Conservation (phyloP, 2,329 filamentous ascomycete genomes). For the Trichoderma sp. region DNA sequence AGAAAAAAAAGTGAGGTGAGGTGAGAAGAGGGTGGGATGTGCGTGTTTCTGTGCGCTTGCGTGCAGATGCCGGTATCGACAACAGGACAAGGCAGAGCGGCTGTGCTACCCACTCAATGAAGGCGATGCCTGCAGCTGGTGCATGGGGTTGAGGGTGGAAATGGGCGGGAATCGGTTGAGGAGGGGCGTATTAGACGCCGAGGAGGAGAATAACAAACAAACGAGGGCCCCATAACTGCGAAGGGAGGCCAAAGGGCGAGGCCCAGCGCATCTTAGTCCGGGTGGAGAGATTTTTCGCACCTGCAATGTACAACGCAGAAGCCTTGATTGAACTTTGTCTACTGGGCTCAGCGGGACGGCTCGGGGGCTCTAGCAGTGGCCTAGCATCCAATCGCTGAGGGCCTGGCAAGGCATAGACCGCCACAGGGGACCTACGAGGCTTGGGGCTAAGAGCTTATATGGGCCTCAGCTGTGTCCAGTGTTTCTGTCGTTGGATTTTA, state of each 20-base stretch:
- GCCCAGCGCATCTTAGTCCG: background rate
- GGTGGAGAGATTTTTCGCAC: background rate
- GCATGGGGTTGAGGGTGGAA: background rate
- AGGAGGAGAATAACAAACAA: background rate
- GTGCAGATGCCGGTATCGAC: background rate
- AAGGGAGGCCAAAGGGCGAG: background rate
- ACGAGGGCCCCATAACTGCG: background rate
- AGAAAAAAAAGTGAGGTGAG: background rate
- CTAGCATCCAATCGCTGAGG: slow-evolving; percentile 1
- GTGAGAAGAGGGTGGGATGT: slow-evolving; percentile 12
- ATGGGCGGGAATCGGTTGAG: background rate
- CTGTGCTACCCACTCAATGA: slow-evolving; percentile 15
- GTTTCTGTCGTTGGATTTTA: background rate
- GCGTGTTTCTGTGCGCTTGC: slow-evolving; percentile 8
- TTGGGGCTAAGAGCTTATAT: background rate
- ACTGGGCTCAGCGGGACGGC: slow-evolving; percentile 8
- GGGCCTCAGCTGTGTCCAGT: background rate
- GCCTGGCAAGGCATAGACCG: background rate
- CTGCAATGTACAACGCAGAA: slow-evolving; percentile 10
- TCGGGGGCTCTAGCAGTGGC: background rate
- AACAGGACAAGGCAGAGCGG: slow-evolving; percentile 13
- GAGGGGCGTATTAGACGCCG: slow-evolving; percentile 1
- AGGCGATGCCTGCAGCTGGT: background rate
- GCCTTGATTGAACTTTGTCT: background rate
- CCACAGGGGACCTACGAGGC: background rate